Conservation (phyloP, 441 rosid species). For the Lagerstroemia fauriei region DNA sequence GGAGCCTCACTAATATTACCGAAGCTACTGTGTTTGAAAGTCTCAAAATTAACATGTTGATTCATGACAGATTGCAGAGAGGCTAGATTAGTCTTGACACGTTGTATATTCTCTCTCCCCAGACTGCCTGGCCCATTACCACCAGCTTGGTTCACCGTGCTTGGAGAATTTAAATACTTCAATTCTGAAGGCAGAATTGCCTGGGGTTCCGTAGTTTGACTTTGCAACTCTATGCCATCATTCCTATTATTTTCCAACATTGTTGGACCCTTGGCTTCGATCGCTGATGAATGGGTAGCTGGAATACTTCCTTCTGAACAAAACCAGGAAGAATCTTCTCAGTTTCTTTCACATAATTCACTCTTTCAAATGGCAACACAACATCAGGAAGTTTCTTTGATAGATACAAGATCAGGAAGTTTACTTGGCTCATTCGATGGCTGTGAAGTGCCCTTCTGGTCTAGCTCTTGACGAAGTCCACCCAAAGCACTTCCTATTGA, state of each 20-base stretch:
- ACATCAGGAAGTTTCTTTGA: conserved; percentile 46
- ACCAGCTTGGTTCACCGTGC: conserved; percentile 38
- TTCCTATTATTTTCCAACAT: conserved; percentile 49
- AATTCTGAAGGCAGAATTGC: conserved; percentile 33
- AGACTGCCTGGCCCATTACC: conserved; percentile 34
- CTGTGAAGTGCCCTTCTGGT: conserved; percentile 56
- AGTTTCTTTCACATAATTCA: conserved; percentile 46
- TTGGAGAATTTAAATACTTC: conserved; percentile 43
- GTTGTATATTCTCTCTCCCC: conserved; percentile 48
- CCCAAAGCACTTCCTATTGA: conserved; percentile 51
- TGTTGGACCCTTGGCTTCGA: conserved; percentile 51
- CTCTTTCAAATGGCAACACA: conserved; percentile 50
- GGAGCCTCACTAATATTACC: conserved; percentile 44
- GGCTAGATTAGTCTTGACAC: conserved; percentile 44
- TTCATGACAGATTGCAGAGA: conserved; percentile 41
- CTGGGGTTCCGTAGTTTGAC: conserved; percentile 48
- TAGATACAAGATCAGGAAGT: conserved; percentile 38
- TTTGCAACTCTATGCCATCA: conserved; percentile 51
- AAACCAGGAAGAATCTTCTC: conserved; percentile 41
- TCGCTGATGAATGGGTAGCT: conserved; percentile 48
- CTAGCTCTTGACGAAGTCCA: conserved; percentile 59
- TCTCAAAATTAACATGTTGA: conserved; percentile 49
- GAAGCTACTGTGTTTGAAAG: conserved; percentile 50
- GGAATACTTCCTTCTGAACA: conserved; percentile 53
- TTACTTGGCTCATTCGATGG: conserved; percentile 47